These are phyloP conservation scores for Xylaria flabelliformis DNA, from an alignment of 495 filamentous ascomycete genomes.

Conservation along the genomic window DNA sequence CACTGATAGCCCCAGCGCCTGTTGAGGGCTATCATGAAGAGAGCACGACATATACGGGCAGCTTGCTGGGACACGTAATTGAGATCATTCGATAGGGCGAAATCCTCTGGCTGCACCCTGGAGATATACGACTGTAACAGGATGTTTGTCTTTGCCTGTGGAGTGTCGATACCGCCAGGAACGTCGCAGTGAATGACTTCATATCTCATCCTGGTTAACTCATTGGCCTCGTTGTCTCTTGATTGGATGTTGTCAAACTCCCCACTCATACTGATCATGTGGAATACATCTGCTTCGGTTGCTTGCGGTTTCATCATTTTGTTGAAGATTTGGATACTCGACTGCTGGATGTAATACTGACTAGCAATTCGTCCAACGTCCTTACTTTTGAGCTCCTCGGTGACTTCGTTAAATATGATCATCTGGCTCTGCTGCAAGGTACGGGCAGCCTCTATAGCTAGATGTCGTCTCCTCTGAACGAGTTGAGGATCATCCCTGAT, in stretches of 20 bases:
- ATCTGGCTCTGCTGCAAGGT: slow-evolving; percentile 92
- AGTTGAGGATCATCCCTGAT: slow-evolving; percentile 83
- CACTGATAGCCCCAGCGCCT: slow-evolving; percentile 94
- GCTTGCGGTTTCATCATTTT: slow-evolving; percentile 81
- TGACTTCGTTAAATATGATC: slow-evolving; percentile 96
- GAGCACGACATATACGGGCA: slow-evolving; percentile 87
- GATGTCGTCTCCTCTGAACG: slow-evolving; percentile 77
- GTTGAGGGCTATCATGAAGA: slow-evolving; percentile 98
- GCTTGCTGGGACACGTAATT: slow-evolving; percentile 96
- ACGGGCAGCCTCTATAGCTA: slow-evolving; percentile 85
- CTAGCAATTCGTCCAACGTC: slow-evolving; percentile 96
- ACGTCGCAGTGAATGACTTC: slow-evolving; percentile 75
- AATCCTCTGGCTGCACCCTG: slow-evolving; percentile 85
- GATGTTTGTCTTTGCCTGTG: slow-evolving; percentile 94
- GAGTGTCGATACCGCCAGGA: slow-evolving; percentile 73
- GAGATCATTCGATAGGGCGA: slow-evolving; percentile 86
- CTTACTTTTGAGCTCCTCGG: slow-evolving; percentile 88
- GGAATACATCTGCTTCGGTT: slow-evolving; percentile 86
- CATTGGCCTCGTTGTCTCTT: slow-evolving; percentile 82
- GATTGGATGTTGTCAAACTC: slow-evolving; percentile 98
- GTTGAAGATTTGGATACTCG: slow-evolving; percentile 95
- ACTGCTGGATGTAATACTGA: slow-evolving; percentile 93
- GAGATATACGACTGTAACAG: slow-evolving; percentile 94
- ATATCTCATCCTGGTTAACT: slow-evolving; percentile 70
- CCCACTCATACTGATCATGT: slow-evolving; percentile 94